Evolutionary conservation across 2,329 filamentous ascomycete species (phyloP).

Genomic region (Fusarium sp.): DNA sequence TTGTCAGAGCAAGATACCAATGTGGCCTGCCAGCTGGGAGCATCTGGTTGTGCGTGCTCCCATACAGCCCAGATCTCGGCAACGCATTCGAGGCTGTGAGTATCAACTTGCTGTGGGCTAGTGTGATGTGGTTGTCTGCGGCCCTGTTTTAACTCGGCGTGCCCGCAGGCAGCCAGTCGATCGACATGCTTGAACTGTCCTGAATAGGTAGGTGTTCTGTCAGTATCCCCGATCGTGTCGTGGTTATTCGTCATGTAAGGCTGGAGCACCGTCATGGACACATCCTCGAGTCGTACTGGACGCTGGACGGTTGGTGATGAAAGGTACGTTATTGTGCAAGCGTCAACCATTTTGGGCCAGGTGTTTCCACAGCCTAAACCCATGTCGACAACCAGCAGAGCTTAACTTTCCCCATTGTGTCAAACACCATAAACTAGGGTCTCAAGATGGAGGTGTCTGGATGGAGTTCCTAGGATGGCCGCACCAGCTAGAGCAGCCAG

Average conservation of each 20-base stretch:
- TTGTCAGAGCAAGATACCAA: neutral
- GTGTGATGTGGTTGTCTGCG: conserved; percentile 21
- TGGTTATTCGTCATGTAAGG: conserved; percentile 36
- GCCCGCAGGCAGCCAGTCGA: conserved; percentile 18
- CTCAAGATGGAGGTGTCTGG: conserved; percentile 31
- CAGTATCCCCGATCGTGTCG: conserved; percentile 1
- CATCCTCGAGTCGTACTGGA: conserved; percentile 9
- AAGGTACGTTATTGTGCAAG: conserved; percentile 21
- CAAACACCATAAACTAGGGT: conserved; percentile 24
- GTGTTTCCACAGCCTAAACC: conserved; percentile 23
- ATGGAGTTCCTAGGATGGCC: conserved; percentile 32
- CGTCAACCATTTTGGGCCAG: conserved; percentile 35
- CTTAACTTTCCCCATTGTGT: conserved; percentile 34
- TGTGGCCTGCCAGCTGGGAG: neutral
- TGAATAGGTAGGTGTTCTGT: conserved; percentile 27
- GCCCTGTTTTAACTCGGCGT: conserved; percentile 16
- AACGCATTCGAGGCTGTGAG: conserved; percentile 13
- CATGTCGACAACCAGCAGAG: conserved; percentile 24
- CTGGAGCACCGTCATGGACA: conserved; percentile 28
- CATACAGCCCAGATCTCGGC: neutral
- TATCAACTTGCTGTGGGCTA: neutral
- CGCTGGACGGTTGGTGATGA: conserved; percentile 7
- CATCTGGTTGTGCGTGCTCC: conserved; percentile 8
- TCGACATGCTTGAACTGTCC: conserved; percentile 24
- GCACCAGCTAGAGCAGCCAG: conserved; percentile 3